Conservation (phyloP, 495 filamentous ascomycete species). For the Penicillium waksmanii region DNA sequence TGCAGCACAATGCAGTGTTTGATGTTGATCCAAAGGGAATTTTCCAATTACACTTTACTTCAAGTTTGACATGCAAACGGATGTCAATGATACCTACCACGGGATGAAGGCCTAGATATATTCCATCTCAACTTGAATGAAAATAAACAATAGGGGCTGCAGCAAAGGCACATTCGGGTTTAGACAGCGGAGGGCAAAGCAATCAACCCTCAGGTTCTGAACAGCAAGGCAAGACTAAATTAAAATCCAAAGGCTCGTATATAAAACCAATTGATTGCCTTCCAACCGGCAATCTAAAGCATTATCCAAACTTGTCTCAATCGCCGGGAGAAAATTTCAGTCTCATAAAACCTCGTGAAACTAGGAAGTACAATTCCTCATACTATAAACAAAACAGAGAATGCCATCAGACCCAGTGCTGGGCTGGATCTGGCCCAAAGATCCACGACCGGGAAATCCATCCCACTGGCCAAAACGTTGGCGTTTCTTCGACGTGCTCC, state of each 20-base stretch:
- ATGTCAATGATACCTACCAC: background rate
- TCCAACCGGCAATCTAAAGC: background rate
- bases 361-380: too few species aligned
- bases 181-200: too few species aligned
- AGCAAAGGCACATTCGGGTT: too few species aligned
- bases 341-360: too few species aligned
- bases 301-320: background rate
- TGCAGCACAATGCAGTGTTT: background rate
- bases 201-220: too few species aligned
- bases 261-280: too few species aligned
- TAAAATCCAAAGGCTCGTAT: too few species aligned
- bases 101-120: background rate
- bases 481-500: constrained; percentile 43
- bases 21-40: background rate
- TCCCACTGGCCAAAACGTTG: constrained; percentile 36
- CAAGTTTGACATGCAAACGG: constrained; percentile 1
- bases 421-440: constrained; percentile 47
- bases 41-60: background rate
- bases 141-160: background rate
- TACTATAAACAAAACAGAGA: background rate
- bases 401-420: constrained; percentile 20
- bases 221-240: too few species aligned
- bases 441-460: constrained; percentile 41
- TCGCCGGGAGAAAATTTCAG: background rate
- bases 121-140: background rate